A percentile compares a stretch with the other conserved stretches of the same genome.
These are phyloP conservation scores for Podila epicladia DNA, from an alignment of 192 early-diverging fungal species.

Conservation along the genomic window DNA sequence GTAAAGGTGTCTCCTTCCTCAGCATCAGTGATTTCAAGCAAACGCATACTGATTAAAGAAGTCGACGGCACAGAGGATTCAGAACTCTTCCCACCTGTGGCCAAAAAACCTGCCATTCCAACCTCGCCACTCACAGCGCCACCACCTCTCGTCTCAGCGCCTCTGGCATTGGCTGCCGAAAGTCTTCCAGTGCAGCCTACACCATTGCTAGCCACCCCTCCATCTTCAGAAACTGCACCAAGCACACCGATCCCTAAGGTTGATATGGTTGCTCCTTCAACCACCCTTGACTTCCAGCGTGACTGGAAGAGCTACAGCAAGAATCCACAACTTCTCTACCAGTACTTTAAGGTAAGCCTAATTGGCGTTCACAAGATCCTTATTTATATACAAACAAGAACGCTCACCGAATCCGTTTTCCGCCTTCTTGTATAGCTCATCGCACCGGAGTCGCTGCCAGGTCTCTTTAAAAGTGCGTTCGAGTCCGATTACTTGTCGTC, in stretches of 20 bases:
- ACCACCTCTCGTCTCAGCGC: not conserved
- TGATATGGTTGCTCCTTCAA: slow-evolving; percentile 54
- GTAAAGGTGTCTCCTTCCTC: not conserved
- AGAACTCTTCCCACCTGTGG: slow-evolving; percentile 9
- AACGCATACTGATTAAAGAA: slow-evolving; percentile 66
- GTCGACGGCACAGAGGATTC: slow-evolving; percentile 53
- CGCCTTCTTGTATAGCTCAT: slow-evolving; percentile 43
- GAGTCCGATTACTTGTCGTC: slow-evolving; percentile 61
- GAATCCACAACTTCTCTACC: slow-evolving; percentile 59
- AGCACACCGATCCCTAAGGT: not conserved
- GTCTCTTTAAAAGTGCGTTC: slow-evolving; percentile 56
- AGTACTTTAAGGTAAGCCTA: slow-evolving; percentile 67
- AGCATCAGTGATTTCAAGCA: slow-evolving; percentile 33
- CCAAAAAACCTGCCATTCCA: not conserved
- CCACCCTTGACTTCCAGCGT: slow-evolving; percentile 75
- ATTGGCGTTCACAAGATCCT: not conserved
- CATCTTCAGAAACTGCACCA: not conserved
- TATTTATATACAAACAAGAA: not conserved
- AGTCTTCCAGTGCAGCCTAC: not conserved
- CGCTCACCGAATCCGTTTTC: not conserved
- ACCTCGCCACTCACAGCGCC: not conserved
- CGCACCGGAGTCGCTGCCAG: slow-evolving; percentile 42
- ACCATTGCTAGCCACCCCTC: not conserved
- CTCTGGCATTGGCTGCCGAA: not conserved
- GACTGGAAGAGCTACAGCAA: slow-evolving; percentile 73